Percentiles rank a stretch among this genome's conserved stretches.
Conservation (phyloP, 2,329 filamentous ascomycete species). For the Ophiosphaerella korrae region DNA sequence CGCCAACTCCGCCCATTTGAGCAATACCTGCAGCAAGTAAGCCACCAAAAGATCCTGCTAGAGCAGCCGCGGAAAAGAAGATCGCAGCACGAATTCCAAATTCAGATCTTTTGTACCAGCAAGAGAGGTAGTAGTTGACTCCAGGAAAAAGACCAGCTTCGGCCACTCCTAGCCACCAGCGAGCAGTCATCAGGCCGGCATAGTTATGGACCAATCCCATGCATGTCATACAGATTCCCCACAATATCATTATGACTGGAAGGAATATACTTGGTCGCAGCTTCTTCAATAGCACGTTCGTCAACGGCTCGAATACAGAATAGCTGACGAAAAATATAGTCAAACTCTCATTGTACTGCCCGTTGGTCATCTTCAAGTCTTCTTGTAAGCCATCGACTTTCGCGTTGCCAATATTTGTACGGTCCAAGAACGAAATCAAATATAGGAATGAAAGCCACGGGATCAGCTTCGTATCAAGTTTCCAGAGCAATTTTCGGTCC, state of each 20-base stretch:
- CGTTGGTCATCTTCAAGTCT: conserved; percentile 66
- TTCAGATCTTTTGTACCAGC: conserved; percentile 81
- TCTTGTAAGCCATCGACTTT: conserved; percentile 62
- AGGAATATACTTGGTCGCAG: conserved; percentile 79
- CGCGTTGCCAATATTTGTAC: conserved; percentile 80
- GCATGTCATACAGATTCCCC: conserved; percentile 70
- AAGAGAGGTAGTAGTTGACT: conserved; percentile 79
- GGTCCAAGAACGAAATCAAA: conserved; percentile 70
- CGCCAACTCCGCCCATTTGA: conserved; percentile 68
- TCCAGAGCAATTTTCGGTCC: conserved; percentile 67
- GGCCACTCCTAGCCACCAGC: conserved; percentile 70
- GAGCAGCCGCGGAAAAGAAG: conserved; percentile 82
- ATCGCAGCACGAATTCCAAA: conserved; percentile 80
- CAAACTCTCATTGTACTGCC: conserved; percentile 74
- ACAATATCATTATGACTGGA: conserved; percentile 73
- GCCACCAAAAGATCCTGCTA: conserved; percentile 79
- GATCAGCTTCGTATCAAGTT: conserved; percentile 65
- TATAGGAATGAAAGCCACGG: conserved; percentile 75
- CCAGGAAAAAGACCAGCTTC: conserved; percentile 71
- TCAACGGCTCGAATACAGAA: conserved; percentile 75
- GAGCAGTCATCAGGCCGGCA: conserved; percentile 67
- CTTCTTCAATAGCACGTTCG: conserved; percentile 79
- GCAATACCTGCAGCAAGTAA: conserved; percentile 74
- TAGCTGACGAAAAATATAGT: conserved; percentile 91
- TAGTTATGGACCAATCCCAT: conserved; percentile 70